Base-by-base conservation (phyloP, 352 stramenopile genomes). In the Phytopythium delawarense region DNA sequence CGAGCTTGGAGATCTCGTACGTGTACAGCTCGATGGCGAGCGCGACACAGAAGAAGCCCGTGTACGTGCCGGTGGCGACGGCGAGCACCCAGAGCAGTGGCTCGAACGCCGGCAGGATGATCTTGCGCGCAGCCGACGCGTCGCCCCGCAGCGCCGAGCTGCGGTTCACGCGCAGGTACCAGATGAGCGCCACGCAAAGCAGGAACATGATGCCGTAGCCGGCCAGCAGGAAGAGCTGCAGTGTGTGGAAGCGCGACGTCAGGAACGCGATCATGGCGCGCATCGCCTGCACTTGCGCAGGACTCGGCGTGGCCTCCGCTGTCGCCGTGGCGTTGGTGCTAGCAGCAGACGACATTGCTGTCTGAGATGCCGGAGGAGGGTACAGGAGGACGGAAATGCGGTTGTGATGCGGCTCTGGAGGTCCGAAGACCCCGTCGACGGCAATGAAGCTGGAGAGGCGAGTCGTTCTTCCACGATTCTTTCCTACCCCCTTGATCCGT, bases 71-170 rank as follows among this genome's bases (percentile, higher is more conserved):
- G 6, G 79, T 85, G 20, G 69, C 64, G 46, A 55, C 58, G 2
- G 66, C 64, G 44, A 87, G 67, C 18, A 85, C 67, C 68, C 71
- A 79, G 13, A 89, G 68, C 45, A 89, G 55, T 23, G 79, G 79
- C 37, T 89, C 78, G 50, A 75, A 89, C 2, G 79, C 71, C 8
- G 79, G 79, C 16, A 89, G 51, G n/a, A 89, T 81, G 67, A 87
- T 75, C 62, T 87, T 85, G 30, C 74, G 70, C 21, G 79, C 79
- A 12, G 79, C 79, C 2, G 45, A 68, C 32, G 67, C 61, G 53
- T 82, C 75, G 30, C 79, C 79, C 34, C 71, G 69, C 56, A 84
- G 60, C 37, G 76, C 76, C 1, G 71, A 76, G 51, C 69, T 67
- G 7, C 78, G 72, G 44, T 84, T 82, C 42, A 69, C 70, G 18